A percentile compares a stretch with the other conserved stretches of the same genome.
These are phyloP conservation scores for Mycena vulgaris DNA, from an alignment of 768 basidiomycete species.

Conservation along the genomic window DNA sequence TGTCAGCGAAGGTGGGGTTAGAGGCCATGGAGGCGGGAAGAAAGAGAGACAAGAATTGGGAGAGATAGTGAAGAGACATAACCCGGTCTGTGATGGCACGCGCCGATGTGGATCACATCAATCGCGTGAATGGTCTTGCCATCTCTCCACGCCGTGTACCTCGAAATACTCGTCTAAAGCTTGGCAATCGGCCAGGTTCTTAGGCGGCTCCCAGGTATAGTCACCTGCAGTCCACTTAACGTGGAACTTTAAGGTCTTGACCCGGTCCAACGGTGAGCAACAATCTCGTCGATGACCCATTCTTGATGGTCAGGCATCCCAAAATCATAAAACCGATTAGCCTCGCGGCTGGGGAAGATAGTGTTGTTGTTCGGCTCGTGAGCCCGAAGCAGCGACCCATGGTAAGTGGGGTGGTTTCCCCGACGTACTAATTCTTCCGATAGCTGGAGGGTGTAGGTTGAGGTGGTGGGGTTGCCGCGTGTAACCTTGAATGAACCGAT, in stretches of 20 bases:
- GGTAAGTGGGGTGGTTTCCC: slow-evolving; percentile 53
- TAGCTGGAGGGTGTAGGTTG: slow-evolving; percentile 48
- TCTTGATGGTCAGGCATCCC: slow-evolving; percentile 50
- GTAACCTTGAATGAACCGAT: slow-evolving; percentile 56
- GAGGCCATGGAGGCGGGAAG: neutral
- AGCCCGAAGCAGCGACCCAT: slow-evolving; percentile 47
- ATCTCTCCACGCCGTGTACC: slow-evolving; percentile 39
- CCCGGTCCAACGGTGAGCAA: slow-evolving; percentile 42
- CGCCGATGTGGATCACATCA: neutral
- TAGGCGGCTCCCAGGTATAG: slow-evolving; percentile 47
- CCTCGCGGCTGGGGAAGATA: slow-evolving; percentile 51
- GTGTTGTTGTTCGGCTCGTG: slow-evolving; percentile 49
- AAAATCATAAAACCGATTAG: slow-evolving; percentile 55
- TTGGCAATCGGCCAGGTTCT: slow-evolving; percentile 41
- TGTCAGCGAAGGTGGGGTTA: neutral
- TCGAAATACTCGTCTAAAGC: slow-evolving; percentile 50
- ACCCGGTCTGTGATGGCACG: neutral
- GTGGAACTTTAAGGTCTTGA: slow-evolving; percentile 40
- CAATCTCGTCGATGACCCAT: slow-evolving; percentile 55
- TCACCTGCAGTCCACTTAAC: slow-evolving; percentile 52
- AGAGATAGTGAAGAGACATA: too few species aligned
- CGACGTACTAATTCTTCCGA: slow-evolving; percentile 42
- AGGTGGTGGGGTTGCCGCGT: slow-evolving; percentile 34
- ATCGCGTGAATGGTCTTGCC: slow-evolving; percentile 15
- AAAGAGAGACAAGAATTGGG: neutral